These are phyloP conservation scores for Berkeleyomyces rouxiae DNA, from an alignment of 2,329 filamentous ascomycete species.

Conservation along the genomic window DNA sequence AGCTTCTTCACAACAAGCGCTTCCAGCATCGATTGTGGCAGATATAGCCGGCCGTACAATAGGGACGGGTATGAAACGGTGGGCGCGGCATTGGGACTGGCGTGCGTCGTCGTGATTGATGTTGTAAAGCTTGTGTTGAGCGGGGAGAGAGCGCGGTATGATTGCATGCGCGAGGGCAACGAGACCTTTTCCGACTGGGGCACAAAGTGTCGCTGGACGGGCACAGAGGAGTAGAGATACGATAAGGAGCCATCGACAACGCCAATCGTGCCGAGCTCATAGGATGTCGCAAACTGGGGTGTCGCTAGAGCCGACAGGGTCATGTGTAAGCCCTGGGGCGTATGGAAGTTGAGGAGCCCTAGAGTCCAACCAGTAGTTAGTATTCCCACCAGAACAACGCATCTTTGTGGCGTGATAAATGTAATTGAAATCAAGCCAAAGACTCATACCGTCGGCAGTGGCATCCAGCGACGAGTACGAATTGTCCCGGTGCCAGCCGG, in stretches of 20 bases:
- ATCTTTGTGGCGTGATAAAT: too few species aligned
- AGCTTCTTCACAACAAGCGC: constrained; percentile 68
- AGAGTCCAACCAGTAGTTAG: not conserved
- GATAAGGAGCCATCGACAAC: constrained; percentile 93
- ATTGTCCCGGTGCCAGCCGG: constrained; percentile 81
- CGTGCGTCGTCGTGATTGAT: constrained; percentile 13
- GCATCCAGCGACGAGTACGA: constrained; percentile 76
- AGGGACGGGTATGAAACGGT: constrained; percentile 31
- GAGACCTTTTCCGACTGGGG: constrained; percentile 59
- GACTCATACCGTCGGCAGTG: constrained; percentile 53
- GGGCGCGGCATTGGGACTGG: constrained; percentile 18
- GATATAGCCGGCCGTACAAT: constrained; percentile 62
- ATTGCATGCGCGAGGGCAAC: constrained; percentile 59
- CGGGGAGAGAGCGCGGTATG: constrained; percentile 58
- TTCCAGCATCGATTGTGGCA: constrained; percentile 73
- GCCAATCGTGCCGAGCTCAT: constrained; percentile 75
- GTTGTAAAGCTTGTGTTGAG: constrained; percentile 17
- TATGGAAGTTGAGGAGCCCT: constrained; percentile 79
- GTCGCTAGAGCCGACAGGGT: constrained; percentile 84
- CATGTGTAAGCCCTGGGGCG: constrained; percentile 67
- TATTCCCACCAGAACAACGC: not conserved
- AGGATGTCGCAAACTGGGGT: constrained; percentile 85
- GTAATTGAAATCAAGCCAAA: not conserved
- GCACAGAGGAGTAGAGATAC: constrained; percentile 83
- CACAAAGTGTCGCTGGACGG: constrained; percentile 47